These are phyloP conservation scores for Mrakia frigida DNA, from an alignment of 768 basidiomycete genomes.

Conservation along the genomic window DNA sequence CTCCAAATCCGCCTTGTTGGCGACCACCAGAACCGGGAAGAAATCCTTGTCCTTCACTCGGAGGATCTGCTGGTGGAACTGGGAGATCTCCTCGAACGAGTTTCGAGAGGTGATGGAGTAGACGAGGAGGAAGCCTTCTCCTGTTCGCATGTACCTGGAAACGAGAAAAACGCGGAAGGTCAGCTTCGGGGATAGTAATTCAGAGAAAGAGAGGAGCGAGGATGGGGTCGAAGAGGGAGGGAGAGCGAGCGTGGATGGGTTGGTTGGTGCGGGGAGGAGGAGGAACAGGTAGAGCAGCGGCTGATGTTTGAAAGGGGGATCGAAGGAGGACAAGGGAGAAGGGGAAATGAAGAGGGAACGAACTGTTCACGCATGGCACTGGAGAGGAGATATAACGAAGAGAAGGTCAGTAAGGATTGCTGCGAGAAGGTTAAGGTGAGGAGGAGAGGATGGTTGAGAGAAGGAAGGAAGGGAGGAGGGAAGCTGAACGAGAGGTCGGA, in stretches of 20 bases:
- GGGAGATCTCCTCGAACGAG: slow-evolving; percentile 94
- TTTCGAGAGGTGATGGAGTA: slow-evolving; percentile 97
- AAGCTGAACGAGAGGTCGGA: too few relatives aligned
- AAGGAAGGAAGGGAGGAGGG: too few relatives aligned
- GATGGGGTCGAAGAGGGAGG: background rate
- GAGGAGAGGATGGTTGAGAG: background rate
- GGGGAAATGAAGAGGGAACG: slow-evolving; percentile 26
- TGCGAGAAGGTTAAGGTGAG: too few relatives aligned
- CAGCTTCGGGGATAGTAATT: background rate
- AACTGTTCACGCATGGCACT: slow-evolving; percentile 95
- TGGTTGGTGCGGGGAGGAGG: too few relatives aligned
- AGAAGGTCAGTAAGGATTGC: background rate
- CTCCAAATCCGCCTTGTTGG: slow-evolving; percentile 96
- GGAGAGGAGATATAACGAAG: slow-evolving; percentile 13
- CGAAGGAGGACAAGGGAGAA: too few relatives aligned
- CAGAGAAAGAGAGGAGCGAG: background rate
- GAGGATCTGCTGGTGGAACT: slow-evolving; percentile 92
- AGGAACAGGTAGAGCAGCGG: background rate
- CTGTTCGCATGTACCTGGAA: slow-evolving; percentile 45
- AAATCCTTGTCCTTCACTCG: slow-evolving; percentile 92
- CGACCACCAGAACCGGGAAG: slow-evolving; percentile 72
- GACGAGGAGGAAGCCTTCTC: slow-evolving; percentile 94
- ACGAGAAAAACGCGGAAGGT: background rate
- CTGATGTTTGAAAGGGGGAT: background rate
- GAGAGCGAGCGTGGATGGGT: background rate